A percentile compares a stretch with the other conserved stretches of the same genome.
Conservation (phyloP, 495 filamentous ascomycete genomes). For the Tetracladium setigerum region DNA sequence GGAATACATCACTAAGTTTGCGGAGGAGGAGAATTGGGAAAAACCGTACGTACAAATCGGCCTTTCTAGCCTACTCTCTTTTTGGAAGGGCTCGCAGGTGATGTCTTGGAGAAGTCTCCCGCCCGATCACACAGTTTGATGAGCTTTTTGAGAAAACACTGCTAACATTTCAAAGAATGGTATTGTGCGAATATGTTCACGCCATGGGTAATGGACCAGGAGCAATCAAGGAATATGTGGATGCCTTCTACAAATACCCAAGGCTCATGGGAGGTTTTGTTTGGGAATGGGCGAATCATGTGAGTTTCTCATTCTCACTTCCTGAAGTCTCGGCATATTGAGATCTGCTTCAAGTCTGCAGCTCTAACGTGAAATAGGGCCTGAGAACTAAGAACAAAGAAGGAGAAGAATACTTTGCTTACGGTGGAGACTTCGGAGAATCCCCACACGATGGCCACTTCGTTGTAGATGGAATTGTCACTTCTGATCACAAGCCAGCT, state of each 20-base stretch:
- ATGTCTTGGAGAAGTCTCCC: too few species aligned
- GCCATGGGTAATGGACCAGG: constrained; percentile 75
- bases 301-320: constrained; percentile 20
- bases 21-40: constrained; percentile 32
- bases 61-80: not conserved
- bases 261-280: constrained; percentile 54
- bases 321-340: too few species aligned
- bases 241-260: constrained; percentile 55
- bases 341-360: not conserved
- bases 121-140: too few species aligned
- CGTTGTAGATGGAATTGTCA: constrained; percentile 58
- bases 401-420: constrained; percentile 53
- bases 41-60: constrained; percentile 29
- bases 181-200: constrained; percentile 65
- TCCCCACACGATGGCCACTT: constrained; percentile 64
- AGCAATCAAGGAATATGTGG: constrained; percentile 58
- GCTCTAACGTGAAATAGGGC: constrained; percentile 15
- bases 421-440: constrained; percentile 68
- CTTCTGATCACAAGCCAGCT: constrained; percentile 50
- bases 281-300: constrained; percentile 74
- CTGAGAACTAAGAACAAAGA: constrained; percentile 46
- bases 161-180: constrained; percentile 21
- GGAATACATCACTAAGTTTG: constrained; percentile 33
- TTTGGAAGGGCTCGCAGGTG: too few species aligned
- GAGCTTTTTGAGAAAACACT: too few species aligned